Evolutionary conservation across 2,329 filamentous ascomycete species (phyloP).

Genomic region (Akanthomyces lecanii): DNA sequence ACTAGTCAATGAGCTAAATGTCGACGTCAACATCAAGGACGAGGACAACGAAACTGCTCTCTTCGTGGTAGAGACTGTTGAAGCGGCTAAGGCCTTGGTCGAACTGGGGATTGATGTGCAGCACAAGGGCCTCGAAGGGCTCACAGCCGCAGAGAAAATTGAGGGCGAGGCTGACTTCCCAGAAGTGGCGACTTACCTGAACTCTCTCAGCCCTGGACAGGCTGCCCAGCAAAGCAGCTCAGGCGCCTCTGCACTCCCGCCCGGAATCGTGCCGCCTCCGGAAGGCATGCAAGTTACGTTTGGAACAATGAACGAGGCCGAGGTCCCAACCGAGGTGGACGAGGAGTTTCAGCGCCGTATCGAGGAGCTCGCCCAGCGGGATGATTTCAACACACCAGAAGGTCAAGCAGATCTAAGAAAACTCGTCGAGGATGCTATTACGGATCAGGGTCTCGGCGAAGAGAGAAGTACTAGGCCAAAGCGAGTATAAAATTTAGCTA

Average conservation of each 20-base stretch:
- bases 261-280: slow-evolving; percentile 60
- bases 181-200: slow-evolving; percentile 68
- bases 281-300: slow-evolving; percentile 74
- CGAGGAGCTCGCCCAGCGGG: slow-evolving; percentile 77
- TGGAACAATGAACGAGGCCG: slow-evolving; percentile 63
- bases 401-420: slow-evolving; percentile 75
- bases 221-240: slow-evolving; percentile 8
- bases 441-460: slow-evolving; percentile 59
- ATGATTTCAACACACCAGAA: slow-evolving; percentile 76
- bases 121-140: slow-evolving; percentile 66
- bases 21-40: slow-evolving; percentile 76
- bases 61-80: slow-evolving; percentile 80
- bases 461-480: slow-evolving; percentile 62
- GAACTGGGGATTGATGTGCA: slow-evolving; percentile 69
- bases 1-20: slow-evolving; percentile 71
- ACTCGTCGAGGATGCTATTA: slow-evolving; percentile 75
- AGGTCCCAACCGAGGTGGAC: slow-evolving; percentile 64
- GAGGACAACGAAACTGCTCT: slow-evolving; percentile 93
- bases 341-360: slow-evolving; percentile 81
- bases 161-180: slow-evolving; percentile 73
- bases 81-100: slow-evolving; percentile 73
- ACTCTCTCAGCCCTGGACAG: slow-evolving; percentile 29
- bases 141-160: slow-evolving; percentile 79
- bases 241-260: slow-evolving; percentile 9
- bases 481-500: slow-evolving; percentile 43